Percentiles rank a stretch among this genome's conserved stretches.
These are phyloP conservation scores for Aspergillus sp. DNA, from an alignment of 2,329 filamentous ascomycete genomes.

Conservation along the genomic window DNA sequence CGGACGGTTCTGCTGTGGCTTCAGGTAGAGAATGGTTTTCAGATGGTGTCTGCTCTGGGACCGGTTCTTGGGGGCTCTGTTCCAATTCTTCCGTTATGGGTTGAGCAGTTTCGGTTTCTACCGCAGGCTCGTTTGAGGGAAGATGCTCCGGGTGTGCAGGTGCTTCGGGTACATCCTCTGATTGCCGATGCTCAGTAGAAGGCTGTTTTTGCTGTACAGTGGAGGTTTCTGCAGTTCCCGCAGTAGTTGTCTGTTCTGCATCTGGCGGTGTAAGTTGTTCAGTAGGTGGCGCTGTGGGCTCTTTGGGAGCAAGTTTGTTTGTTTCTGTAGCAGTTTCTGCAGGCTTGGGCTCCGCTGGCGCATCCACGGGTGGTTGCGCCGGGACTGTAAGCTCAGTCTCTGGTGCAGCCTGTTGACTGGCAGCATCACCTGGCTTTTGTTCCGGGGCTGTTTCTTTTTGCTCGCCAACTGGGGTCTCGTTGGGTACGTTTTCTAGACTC, in stretches of 20 bases:
- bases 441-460: background rate
- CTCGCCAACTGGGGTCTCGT: conserved; percentile 10
- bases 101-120: background rate
- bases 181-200: background rate
- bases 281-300: background rate
- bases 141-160: background rate
- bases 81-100: background rate
- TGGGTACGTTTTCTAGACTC: conserved; percentile 30
- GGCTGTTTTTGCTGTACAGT: background rate
- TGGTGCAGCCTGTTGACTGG: background rate
- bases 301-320: background rate
- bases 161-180: background rate
- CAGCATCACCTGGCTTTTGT: background rate
- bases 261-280: conserved; percentile 3
- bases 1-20: background rate
- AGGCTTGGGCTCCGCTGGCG: background rate
- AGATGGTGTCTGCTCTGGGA: background rate
- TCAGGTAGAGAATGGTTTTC: background rate
- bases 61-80: background rate
- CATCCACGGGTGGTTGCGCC: background rate
- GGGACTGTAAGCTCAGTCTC: background rate
- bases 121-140: background rate
- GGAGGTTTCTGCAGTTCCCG: background rate
- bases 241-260: background rate
- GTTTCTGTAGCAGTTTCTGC: background rate